Base-by-base conservation (phyloP, 225 moss, liverwort and hornwort species). In the Straminergon stramineum region DNA sequence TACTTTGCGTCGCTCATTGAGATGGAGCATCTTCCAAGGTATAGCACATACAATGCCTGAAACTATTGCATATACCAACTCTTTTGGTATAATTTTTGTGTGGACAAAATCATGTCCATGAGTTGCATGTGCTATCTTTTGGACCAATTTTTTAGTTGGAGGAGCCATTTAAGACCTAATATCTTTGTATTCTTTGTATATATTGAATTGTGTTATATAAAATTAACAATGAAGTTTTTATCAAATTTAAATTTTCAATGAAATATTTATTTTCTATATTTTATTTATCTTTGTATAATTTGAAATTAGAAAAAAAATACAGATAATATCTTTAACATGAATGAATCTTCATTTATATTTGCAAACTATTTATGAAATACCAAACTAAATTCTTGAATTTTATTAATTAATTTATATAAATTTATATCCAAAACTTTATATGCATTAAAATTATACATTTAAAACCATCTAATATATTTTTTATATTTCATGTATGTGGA, bases 11-110 rank as follows among this genome's bases (percentile, higher is more conserved):
- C 90, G 86, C 19, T 93, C 88, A 12, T 81, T 91, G 24, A 93
- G 89, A 13, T 93, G 93, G n/a, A 56, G 45, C 86, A 92, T 93
- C 91, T 93, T 93, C 92, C 91, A 92, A n/a, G 92, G 92, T 21
- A 92, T 85, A 20, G 82, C 93, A 62, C 87, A 87, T 18, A 34
- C 4, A 70, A 90, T 85, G n/a, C 92, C 77, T 9, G 28, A 27
- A 8, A 90, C 24, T 32, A 86, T 76, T 15, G 90, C 90, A 56
- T 1, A 57, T 1, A 58, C 82, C 62, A 92, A n/a, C 10, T 92
- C 92, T 71, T 92, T 90, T 4, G 86, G 88, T 6, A 92, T 43
- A 78, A 90, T 82, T 64, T 92, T 92, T 31, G 92, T 90, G 6
- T 92, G 88, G 21, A 90, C n/a, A 43, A 75, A 87, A 43, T 90